A percentile compares a stretch with the other conserved stretches of the same genome.
phyloP scores from a whole-genome alignment of 2,329 filamentous ascomycete species.

The Penicillium rolfsii region DNA sequence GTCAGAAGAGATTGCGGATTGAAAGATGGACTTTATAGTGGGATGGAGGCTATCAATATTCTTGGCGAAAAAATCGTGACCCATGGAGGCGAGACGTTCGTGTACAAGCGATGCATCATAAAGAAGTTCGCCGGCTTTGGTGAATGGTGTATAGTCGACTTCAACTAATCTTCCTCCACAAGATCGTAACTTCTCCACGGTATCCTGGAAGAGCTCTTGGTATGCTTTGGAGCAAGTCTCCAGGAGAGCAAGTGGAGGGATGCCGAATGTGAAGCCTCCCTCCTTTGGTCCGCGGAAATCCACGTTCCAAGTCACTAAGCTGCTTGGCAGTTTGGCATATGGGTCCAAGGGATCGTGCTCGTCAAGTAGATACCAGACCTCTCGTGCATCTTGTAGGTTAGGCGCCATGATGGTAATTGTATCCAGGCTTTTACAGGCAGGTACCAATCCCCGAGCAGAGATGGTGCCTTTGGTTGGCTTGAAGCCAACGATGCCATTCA shows the following conservation, averaged over 20 bases:
- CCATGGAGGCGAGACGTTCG: constrained; percentile 2
- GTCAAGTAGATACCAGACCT: not conserved
- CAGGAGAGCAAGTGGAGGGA: not conserved
- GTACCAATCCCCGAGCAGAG: constrained; percentile 29
- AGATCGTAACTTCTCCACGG: not conserved
- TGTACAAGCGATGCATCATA: not conserved
- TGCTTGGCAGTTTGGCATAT: not conserved
- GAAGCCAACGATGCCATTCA: constrained; percentile 32
- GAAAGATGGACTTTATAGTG: not conserved
- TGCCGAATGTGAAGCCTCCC: not conserved
- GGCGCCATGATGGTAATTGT: constrained; percentile 59
- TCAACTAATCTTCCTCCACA: not conserved
- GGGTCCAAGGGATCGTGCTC: constrained; percentile 1
- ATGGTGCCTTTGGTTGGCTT: constrained; percentile 34
- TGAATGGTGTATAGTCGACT: not conserved
- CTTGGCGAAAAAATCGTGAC: not conserved
- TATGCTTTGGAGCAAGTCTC: not conserved
- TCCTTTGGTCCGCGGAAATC: not conserved
- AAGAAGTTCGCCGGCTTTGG: not conserved
- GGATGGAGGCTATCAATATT: not conserved
- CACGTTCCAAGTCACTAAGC: not conserved
- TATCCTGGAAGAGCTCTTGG: not conserved
- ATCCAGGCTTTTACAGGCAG: constrained; percentile 60
- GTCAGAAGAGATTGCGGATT: not conserved
- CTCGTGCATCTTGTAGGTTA: constrained; percentile 51